A percentile compares a stretch with the other conserved stretches of the same genome.
These are phyloP conservation scores for Botrytis tulipae DNA, from an alignment of 2,329 filamentous ascomycete genomes.

Conservation along the genomic window DNA sequence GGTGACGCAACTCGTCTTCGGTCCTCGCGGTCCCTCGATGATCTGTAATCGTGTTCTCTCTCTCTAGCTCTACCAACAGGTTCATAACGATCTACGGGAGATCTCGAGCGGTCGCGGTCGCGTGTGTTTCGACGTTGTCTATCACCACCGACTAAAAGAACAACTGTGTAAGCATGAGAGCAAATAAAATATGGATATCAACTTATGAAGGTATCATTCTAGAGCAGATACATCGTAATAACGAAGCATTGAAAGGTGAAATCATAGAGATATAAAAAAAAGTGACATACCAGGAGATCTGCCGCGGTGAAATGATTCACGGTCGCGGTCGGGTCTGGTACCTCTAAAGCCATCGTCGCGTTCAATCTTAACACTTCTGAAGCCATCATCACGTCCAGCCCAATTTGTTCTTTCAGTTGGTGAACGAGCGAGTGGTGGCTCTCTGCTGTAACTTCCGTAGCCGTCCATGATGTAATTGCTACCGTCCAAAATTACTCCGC, in stretches of 20 bases:
- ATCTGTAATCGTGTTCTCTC: slow-evolving; percentile 63
- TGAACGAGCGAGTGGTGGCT: slow-evolving; percentile 37
- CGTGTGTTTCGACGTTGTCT: slow-evolving; percentile 51
- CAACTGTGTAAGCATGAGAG: slow-evolving; percentile 10
- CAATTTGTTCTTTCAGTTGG: slow-evolving; percentile 39
- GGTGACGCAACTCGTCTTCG: slow-evolving; percentile 57
- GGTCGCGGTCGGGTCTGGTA: slow-evolving; percentile 44
- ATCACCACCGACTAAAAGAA: slow-evolving; percentile 49
- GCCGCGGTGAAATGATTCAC: slow-evolving; percentile 62
- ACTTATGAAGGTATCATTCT: slow-evolving; percentile 1
- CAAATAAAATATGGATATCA: slow-evolving; percentile 30
- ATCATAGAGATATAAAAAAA: neutral
- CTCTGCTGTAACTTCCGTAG: slow-evolving; percentile 36
- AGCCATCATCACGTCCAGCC: slow-evolving; percentile 36
- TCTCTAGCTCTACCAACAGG: slow-evolving; percentile 54
- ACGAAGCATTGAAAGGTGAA: neutral
- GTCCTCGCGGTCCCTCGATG: slow-evolving; percentile 55
- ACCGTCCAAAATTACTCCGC: slow-evolving; percentile 19
- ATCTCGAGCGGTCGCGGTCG: slow-evolving; percentile 67
- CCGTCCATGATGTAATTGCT: slow-evolving; percentile 31
- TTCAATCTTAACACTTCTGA: slow-evolving; percentile 23
- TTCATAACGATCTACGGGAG: slow-evolving; percentile 72
- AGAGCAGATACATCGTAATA: neutral
- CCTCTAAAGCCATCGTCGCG: slow-evolving; percentile 31
- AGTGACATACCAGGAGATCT: slow-evolving; percentile 66